Base-by-base conservation (phyloP, 2,329 filamentous ascomycete genomes). In the Thelonectria rubi region DNA sequence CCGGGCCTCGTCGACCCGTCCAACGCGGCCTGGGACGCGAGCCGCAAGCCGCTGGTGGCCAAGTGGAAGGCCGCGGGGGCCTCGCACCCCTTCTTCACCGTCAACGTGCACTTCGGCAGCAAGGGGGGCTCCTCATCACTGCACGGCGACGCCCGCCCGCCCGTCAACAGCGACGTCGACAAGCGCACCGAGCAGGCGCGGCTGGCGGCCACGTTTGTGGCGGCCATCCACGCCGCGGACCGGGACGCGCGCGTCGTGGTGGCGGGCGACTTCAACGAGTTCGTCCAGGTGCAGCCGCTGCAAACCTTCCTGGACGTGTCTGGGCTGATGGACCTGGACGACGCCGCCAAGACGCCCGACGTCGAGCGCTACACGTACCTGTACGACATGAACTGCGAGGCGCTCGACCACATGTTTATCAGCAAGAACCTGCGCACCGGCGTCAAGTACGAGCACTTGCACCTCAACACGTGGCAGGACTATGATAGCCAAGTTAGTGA, bases 181-280 rank as follows among this genome's bases (percentile, higher is more conserved):
- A 80, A 84, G 66, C 81, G 90, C 20, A 76, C 77, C 1, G 72
- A 76, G 26, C 89, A 92, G 74, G 84, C 85, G 3, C 79, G 84
- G 42, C 75, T 88, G 32, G 87, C 88, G 5, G 88, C 82, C 4
- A 68, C 77, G 14, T 91, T 90, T 68, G 80, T 89, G 55, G 75
- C 80, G 2, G 58, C 84, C 58, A 87, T 92, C 66, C 81, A 91
- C 18, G 73, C 78, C 8, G 70, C 81, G 42, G 84, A 91, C 74
- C 72, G 78, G 11, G 75, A 82, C 15, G 88, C 89, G 0, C 79
- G 79, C 21, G 74, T 92, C 65, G 82, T 92, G 61, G 77, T 81
- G 2, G 84, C 86, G 0, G 90, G 90, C 24, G 90, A 92, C 76
- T 92, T 89, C 73, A 92, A 92, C 79, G 90, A 92, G 74, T 92